These are phyloP conservation scores for Aureobasidium sp. DNA, from an alignment of 2,329 filamentous ascomycete genomes.

Conservation along the genomic window DNA sequence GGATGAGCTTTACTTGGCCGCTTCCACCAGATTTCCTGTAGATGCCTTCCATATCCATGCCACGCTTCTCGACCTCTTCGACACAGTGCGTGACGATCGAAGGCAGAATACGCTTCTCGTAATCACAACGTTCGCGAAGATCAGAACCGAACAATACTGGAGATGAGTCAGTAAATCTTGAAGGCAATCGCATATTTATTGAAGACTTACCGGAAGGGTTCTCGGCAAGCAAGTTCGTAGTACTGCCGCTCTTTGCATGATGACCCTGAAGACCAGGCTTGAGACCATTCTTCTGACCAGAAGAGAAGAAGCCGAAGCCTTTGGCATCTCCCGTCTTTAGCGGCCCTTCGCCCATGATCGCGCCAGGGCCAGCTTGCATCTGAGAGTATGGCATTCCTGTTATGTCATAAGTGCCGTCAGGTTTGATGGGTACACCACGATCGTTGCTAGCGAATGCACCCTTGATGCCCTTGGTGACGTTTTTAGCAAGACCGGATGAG, in stretches of 20 bases:
- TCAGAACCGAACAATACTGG: constrained; percentile 79
- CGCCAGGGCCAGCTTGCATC: constrained; percentile 26
- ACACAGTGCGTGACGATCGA: constrained; percentile 89
- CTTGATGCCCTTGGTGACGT: constrained; percentile 88
- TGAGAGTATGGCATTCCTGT: constrained; percentile 27
- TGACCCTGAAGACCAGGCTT: constrained; percentile 28
- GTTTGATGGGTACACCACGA: constrained; percentile 19
- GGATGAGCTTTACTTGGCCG: constrained; percentile 81
- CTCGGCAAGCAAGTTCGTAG: constrained; percentile 33
- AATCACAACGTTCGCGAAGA: constrained; percentile 75
- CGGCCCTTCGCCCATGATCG: constrained; percentile 16
- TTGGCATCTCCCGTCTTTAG: constrained; percentile 18
- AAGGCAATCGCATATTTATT: neutral
- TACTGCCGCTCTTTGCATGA: constrained; percentile 39
- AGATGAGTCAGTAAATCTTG: neutral
- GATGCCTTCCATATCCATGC: constrained; percentile 96
- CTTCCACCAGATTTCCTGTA: constrained; percentile 96
- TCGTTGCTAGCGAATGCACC: constrained; percentile 62
- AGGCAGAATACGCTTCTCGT: constrained; percentile 82
- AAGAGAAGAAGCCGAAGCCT: constrained; percentile 30
- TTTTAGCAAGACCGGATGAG: constrained; percentile 86
- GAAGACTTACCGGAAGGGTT: constrained; percentile 27
- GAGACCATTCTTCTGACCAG: constrained; percentile 29
- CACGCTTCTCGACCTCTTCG: constrained; percentile 89
- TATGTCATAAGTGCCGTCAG: constrained; percentile 26